Conservation (phyloP, 2,329 filamentous ascomycete genomes). For the Gliomastix tumulicola region DNA sequence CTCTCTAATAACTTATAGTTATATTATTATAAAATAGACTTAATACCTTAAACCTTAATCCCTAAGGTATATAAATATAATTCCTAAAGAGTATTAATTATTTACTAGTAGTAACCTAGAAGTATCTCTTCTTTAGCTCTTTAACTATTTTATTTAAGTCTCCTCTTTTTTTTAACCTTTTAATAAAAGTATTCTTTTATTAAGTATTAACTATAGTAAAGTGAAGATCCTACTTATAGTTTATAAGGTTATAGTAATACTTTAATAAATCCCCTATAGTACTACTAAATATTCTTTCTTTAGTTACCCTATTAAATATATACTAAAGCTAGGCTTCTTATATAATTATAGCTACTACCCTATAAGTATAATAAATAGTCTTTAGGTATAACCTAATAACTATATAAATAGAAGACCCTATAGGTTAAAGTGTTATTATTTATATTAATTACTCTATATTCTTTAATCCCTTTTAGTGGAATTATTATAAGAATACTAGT, state of each 20-base stretch:
- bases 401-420: too few species aligned
- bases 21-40: neutral
- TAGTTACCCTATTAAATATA: neutral
- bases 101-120: too few species aligned
- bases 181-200: neutral
- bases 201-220: slow-evolving; percentile 2
- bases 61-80: too few species aligned
- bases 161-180: neutral
- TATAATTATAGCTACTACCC: neutral
- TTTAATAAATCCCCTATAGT: neutral
- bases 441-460: neutral
- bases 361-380: neutral
- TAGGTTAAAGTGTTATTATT: neutral
- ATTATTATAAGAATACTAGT: neutral
- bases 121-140: neutral
- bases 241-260: neutral
- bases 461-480: too few species aligned
- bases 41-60: neutral
- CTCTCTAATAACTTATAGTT: slow-evolving; percentile 3
- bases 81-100: too few species aligned
- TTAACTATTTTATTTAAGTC: too few species aligned
- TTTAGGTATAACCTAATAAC: too few species aligned
- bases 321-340: neutral
- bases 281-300: neutral
- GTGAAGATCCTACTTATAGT: slow-evolving; percentile 1